Conservation (phyloP, 768 basidiomycete species). For the Fibroporia radiculosa region DNA sequence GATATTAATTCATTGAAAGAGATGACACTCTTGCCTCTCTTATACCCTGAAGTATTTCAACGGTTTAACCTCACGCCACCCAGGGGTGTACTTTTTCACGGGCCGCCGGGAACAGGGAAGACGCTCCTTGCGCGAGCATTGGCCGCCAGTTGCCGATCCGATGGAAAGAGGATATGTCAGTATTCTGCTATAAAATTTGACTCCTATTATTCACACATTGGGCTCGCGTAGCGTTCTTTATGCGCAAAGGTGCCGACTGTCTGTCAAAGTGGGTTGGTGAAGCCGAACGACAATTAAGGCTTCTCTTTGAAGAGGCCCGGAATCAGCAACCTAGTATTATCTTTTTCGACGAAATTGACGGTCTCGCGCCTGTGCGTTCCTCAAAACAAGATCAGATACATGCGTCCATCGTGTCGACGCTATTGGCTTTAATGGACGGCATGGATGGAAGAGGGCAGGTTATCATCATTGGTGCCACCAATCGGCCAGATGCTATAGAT, state of each 20-base stretch:
- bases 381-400: constrained; percentile 99
- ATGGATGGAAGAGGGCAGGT: constrained; percentile 99
- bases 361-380: constrained; percentile 95
- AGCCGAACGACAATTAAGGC: constrained; percentile 89
- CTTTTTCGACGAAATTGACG: constrained; percentile 99
- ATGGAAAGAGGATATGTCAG: constrained; percentile 84
- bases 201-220: not conserved
- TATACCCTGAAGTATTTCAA: constrained; percentile 97
- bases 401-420: constrained; percentile 92
- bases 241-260: constrained; percentile 98
- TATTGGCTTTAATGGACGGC: constrained; percentile 96
- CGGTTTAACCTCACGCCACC: constrained; percentile 92
- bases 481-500: constrained; percentile 96
- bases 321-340: constrained; percentile 93
- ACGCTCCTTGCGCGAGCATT: constrained; percentile 91
- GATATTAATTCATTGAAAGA: constrained; percentile 97
- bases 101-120: constrained; percentile 98
- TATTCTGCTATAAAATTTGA: constrained; percentile 10
- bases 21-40: constrained; percentile 91
- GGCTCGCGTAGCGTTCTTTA: constrained; percentile 95
- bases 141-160: constrained; percentile 83
- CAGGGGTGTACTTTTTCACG: constrained; percentile 93
- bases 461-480: constrained; percentile 96
- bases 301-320: constrained; percentile 93
- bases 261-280: constrained; percentile 99